Base-by-base conservation (phyloP, 2,329 filamentous ascomycete genomes). In the Arthrocladium fulminans region DNA sequence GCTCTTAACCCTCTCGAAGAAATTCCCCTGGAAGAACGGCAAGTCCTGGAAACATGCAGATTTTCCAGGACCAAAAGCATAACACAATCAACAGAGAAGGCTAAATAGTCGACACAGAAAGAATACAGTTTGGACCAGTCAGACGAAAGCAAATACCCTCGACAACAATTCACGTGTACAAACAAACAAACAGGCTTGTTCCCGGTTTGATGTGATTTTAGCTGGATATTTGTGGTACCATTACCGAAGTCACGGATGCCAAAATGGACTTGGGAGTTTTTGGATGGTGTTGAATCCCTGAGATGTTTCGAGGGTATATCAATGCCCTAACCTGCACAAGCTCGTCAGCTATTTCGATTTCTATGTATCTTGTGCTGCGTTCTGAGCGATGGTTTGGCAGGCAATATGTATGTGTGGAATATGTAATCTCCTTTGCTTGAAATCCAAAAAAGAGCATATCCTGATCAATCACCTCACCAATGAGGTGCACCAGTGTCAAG, bases 371-470 rank as follows among this genome's bases (percentile, higher is more conserved):
- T 29, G 10, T 44, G 29, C 29, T 35, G 42, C 42, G 42, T 45
- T 45, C 42, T 35, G 42, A 45, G 42, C 42, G 42, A 45, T 35
- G 17, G 42, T 9, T 37, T 12, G 41, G 15, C 23, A 8, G 22
- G 19, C n/a, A 17, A 45, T n/a, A 35, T 10, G 3, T 13, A 24
- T 13, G 13, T 24, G 39, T 35, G 42, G 23, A 34, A 45, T 15
- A 45, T 23, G 19, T 24, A 20, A 45, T 37, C 20, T 37, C 17
- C 13, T 34, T 13, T 19, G 9, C n/a, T 17, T 23, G 12, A 17
- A 13, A 23, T 35, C 20, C 22, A 10, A 29, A 34, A 10, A n/a
- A 9, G 22, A 42, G 39, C 19, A 27, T 25, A 42, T 25, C 6
- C 15, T 17, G 19, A 25, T n/a, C n/a, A n/a, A n/a, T n/a, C n/a